Conservation (phyloP, 2,329 filamentous ascomycete genomes). For the Ophiostoma piceae region DNA sequence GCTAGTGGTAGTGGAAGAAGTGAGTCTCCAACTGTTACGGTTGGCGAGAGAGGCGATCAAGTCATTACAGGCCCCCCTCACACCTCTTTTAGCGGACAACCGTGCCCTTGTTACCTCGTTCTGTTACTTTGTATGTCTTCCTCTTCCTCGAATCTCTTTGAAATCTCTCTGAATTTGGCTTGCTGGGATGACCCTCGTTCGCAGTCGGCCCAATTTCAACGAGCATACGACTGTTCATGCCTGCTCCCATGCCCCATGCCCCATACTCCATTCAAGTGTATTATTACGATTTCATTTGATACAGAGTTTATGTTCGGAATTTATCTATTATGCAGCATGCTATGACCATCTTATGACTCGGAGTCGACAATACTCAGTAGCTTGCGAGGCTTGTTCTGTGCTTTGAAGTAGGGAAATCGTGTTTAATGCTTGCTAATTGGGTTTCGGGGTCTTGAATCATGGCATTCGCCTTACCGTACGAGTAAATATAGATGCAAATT, state of each 20-base stretch:
- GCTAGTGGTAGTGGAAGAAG: too few species aligned
- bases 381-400: too few species aligned
- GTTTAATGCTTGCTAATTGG: neutral
- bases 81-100: conserved; percentile 7
- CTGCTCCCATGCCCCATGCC: neutral
- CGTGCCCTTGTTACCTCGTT: neutral
- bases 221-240: conserved; percentile 3
- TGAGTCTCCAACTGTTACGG: neutral
- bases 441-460: neutral
- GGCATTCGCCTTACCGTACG: neutral
- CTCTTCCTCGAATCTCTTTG: too few species aligned
- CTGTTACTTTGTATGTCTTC: neutral
- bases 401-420: neutral
- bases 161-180: neutral
- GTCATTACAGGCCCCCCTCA: neutral
- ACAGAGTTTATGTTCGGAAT: too few species aligned
- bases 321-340: neutral
- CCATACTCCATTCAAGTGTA: neutral
- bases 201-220: neutral
- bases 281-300: neutral
- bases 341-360: neutral
- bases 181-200: neutral
- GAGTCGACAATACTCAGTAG: neutral
- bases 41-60: neutral
- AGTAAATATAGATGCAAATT: neutral